These are phyloP conservation scores for Trichocladium uniseriatum DNA, from an alignment of 495 filamentous ascomycete species.

Conservation along the genomic window DNA sequence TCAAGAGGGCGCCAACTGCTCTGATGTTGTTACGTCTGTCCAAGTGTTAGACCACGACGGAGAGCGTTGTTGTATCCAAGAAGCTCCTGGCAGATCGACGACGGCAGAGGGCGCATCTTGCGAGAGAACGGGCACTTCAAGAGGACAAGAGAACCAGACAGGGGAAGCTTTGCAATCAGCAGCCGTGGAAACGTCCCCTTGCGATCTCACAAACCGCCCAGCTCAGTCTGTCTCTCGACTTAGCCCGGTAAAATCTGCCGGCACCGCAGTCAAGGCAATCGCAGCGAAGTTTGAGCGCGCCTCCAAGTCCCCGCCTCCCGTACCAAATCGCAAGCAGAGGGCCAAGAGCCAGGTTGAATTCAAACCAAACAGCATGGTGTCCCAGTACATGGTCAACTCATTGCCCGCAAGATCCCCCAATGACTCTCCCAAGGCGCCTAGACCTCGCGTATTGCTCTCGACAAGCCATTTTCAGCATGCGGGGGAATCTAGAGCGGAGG, in stretches of 20 bases:
- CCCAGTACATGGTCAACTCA: conserved; percentile 23
- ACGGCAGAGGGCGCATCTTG: too few relatives aligned
- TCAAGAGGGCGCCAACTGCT: too few relatives aligned
- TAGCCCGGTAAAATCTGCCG: conserved; percentile 1
- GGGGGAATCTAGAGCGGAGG: too few relatives aligned
- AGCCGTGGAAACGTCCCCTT: neutral
- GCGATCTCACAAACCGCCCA: neutral
- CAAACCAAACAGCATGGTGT: conserved; percentile 17
- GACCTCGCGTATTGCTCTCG: neutral
- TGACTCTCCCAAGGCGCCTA: neutral
- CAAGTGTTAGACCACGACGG: too few relatives aligned
- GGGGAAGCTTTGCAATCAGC: too few relatives aligned
- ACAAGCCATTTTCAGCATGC: neutral
- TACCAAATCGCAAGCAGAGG: conserved; percentile 3
- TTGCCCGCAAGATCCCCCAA: conserved; percentile 7
- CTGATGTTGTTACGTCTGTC: too few relatives aligned
- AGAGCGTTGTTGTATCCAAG: too few relatives aligned
- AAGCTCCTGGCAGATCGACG: too few relatives aligned
- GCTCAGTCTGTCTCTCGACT: neutral
- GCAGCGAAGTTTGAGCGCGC: conserved; percentile 35
- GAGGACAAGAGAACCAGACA: too few relatives aligned
- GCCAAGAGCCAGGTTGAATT: neutral
- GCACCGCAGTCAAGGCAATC: conserved; percentile 36
- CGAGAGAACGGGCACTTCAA: too few relatives aligned
- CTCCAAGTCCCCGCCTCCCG: conserved; percentile 6